Evolutionary conservation across 768 basidiomycete genomes (phyloP), one percentile per base, ranked within the genome.

Genomic region (Xerocomellus chrysenteron): DNA sequence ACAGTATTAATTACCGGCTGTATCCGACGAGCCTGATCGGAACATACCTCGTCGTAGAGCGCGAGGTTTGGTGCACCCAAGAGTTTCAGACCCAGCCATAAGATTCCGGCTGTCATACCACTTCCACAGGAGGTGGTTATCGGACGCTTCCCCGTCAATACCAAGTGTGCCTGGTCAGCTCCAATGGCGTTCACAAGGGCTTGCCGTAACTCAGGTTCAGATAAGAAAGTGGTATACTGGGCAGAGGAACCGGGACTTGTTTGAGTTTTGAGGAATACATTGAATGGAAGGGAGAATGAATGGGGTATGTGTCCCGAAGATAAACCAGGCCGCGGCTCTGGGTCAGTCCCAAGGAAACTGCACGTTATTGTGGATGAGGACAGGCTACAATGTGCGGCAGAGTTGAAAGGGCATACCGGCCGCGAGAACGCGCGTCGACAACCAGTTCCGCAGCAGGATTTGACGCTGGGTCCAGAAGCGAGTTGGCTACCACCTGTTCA

Each of bases 71-170:
- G 71, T 5, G 82, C 82, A 14, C 84, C 86, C 45, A 94, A 64
- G 37, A 89, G 65, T 69, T 89, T 83, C 59, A 97, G 76, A n/a
- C 92, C 94, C 55, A 98, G 78, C 95, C 97, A 98, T 7, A 98
- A 78, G 14, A 98, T 78, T 4, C 83, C 92, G 12, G 96, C 96
- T n/a, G 95, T 97, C 96, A 99, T 98, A 43, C 96, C 96, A 67
- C 92, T 96, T 49, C 96, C 96, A 75, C 96, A 99, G 56, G 80
- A 88, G 13, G 89, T 84, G 6, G 87, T 80, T 32, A 95, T 82
- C 21, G 77, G 68, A 50, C 80, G 76, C 57, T 84, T 73, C 17
- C 90, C 90, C 12, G 77, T 69, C 44, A 88, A 73, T 11, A 95
- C 76, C 41, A 78, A 68, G n/a, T 82, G 72, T 30, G 81, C 77